Evolutionary conservation across 2,329 filamentous ascomycete genomes (phyloP).

Genomic region (Colletotrichum tanaceti): DNA sequence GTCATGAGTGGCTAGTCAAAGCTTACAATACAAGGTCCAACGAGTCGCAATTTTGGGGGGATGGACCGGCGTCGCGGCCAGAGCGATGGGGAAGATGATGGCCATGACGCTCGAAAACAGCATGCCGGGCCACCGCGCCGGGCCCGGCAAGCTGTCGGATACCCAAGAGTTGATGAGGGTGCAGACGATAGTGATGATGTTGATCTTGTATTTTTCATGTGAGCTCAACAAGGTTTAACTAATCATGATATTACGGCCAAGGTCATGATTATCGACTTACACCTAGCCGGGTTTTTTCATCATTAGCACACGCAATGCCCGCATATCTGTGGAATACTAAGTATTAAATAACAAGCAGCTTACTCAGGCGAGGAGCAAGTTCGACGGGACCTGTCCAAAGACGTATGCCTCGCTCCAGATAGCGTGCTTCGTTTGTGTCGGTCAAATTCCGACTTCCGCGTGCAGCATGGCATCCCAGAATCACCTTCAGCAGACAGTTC

Average conservation of each 20-base stretch:
- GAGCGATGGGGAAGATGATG: constrained; percentile 44
- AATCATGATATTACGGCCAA: too few species aligned
- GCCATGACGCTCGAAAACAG: constrained; percentile 43
- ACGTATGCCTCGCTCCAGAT: constrained; percentile 49
- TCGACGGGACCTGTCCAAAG: constrained; percentile 47
- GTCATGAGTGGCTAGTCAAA: neutral
- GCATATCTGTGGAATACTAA: too few species aligned
- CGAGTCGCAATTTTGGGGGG: constrained; percentile 41
- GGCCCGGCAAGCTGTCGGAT: constrained; percentile 44
- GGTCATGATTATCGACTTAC: constrained; percentile 35
- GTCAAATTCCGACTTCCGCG: too few species aligned
- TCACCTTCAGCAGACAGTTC: too few species aligned
- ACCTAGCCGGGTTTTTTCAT: constrained; percentile 31
- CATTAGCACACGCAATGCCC: too few species aligned
- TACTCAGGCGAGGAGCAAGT: constrained; percentile 45
- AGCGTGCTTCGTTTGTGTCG: too few species aligned
- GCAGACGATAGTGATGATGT: constrained; percentile 43
- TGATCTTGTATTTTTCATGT: constrained; percentile 41
- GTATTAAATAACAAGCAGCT: neutral
- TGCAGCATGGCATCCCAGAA: too few species aligned
- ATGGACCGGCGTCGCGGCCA: constrained; percentile 45
- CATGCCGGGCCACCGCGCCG: constrained; percentile 46
- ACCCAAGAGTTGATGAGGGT: constrained; percentile 45
- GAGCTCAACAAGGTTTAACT: neutral
- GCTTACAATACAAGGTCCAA: constrained; percentile 45